Base-by-base conservation (phyloP, 805 yeast genomes). In the Sugiyamaella boreocaroliniensis region DNA sequence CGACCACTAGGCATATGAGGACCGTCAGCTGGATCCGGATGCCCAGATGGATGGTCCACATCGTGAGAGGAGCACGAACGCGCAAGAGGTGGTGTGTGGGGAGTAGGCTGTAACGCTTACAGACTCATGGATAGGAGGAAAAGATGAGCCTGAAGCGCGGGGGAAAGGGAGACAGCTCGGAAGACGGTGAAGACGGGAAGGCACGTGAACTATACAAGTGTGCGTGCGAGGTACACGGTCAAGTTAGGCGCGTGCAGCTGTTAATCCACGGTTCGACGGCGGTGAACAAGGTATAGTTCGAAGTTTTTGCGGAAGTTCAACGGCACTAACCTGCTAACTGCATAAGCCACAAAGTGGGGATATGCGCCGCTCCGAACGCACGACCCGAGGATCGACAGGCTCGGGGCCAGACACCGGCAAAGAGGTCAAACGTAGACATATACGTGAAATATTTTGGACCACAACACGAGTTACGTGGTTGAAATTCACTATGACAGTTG, bases 21-120 rank as follows among this genome's bases (percentile, higher is more conserved):
- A 79, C 74, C 49, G 85, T 82, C 50, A 87, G 78, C 71, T 87
- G 95, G 29, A 86, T 80, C 63, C 89, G 72, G 51, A 87, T 80
- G 29, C 90, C 85, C 41, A 86, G 72, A 42, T 55, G 60, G 12
- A 61, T 52, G 19, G 56, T 52, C 47, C 55, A 51, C 61, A 57
- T 60, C 15, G 37, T 32, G 37, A 32, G 12, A 32, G 37, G 37
- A 32, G 37, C 37, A 14, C 37, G 37, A 14, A 9, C n/a, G 37
- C 37, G 37, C 37, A 14, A 22, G 26, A 22, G 37, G 11, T 4
- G n/a, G n/a, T 32, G n/a, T 4, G 11, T 4, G 37, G 37, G 11
- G 12, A 32, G 37, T 32, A 11, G 8, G 37, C 12, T 14, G 37
- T 14, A 11, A 11, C 8, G 37, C 37, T 32, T 32, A 32, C 37